These are phyloP conservation scores for Elongisporangium prolatum DNA, from an alignment of 352 stramenopile genomes.

Conservation along the genomic window DNA sequence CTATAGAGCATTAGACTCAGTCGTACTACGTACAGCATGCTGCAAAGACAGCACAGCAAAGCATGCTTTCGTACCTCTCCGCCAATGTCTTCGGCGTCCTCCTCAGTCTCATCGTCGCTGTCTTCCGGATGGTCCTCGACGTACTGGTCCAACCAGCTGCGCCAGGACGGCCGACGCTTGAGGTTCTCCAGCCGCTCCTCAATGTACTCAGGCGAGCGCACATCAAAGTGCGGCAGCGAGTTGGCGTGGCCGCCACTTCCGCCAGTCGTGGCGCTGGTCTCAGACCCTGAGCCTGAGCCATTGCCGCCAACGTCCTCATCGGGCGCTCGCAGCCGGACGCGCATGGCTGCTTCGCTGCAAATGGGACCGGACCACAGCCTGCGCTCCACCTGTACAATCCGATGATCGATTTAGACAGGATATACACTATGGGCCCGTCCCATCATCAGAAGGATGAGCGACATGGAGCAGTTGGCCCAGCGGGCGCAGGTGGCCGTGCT, in stretches of 20 bases:
- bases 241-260: slow-evolving; percentile 9
- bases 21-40: not conserved
- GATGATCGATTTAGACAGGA: not conserved
- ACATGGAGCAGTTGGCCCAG: slow-evolving; percentile 17
- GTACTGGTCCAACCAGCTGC: slow-evolving; percentile 68
- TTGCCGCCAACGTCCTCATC: slow-evolving; percentile 29
- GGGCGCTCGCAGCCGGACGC: slow-evolving; percentile 59
- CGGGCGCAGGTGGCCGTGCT: slow-evolving; percentile 31
- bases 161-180: slow-evolving; percentile 64
- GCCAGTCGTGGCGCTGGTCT: slow-evolving; percentile 20
- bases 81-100: slow-evolving; percentile 26
- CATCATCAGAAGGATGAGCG: slow-evolving; percentile 8
- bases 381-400: not conserved
- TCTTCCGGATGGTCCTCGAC: slow-evolving; percentile 40
- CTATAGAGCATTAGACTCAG: not conserved
- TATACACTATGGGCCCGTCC: slow-evolving; percentile 4
- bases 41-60: not conserved
- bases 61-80: slow-evolving; percentile 4
- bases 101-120: slow-evolving; percentile 25
- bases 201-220: slow-evolving; percentile 79
- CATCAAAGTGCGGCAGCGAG: slow-evolving; percentile 45
- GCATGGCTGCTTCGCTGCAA: slow-evolving; percentile 24
- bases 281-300: not conserved
- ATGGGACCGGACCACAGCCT: not conserved
- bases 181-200: slow-evolving; percentile 84